A percentile compares a stretch with the other conserved stretches of the same genome.
These are phyloP conservation scores for Mucor irregularis DNA, from an alignment of 371 early-diverging fungal species.

Conservation along the genomic window DNA sequence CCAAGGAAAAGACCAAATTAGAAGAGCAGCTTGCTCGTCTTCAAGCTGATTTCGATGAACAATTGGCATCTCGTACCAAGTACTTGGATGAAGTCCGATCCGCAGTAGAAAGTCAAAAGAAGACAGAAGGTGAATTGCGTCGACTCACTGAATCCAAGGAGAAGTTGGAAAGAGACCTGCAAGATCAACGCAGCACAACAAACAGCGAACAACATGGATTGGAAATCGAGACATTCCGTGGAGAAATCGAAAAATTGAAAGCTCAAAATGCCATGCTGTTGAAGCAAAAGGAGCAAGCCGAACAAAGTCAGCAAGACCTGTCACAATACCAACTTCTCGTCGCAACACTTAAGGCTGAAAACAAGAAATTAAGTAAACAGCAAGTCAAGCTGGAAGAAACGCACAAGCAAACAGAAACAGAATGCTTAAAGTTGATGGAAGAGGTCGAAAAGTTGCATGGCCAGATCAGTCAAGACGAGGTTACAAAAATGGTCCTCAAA, in stretches of 20 bases:
- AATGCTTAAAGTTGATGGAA: slow-evolving; percentile 74
- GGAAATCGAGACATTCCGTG: slow-evolving; percentile 34
- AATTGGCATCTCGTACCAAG: slow-evolving; percentile 33
- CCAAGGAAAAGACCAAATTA: slow-evolving; percentile 34
- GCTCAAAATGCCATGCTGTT: slow-evolving; percentile 42
- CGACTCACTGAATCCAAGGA: slow-evolving; percentile 43
- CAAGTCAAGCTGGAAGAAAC: slow-evolving; percentile 58
- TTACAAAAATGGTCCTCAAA: background rate
- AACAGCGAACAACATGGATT: slow-evolving; percentile 29
- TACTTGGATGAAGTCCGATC: slow-evolving; percentile 39
- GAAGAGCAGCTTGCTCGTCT: slow-evolving; percentile 37
- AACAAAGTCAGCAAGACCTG: slow-evolving; percentile 36
- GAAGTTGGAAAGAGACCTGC: slow-evolving; percentile 38
- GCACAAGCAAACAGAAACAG: slow-evolving; percentile 67
- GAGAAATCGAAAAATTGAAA: slow-evolving; percentile 37
- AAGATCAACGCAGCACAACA: slow-evolving; percentile 18
- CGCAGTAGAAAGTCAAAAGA: slow-evolving; percentile 47
- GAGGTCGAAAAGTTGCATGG: slow-evolving; percentile 73
- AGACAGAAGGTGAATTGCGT: slow-evolving; percentile 45
- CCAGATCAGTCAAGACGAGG: slow-evolving; percentile 43
- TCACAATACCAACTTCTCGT: slow-evolving; percentile 27
- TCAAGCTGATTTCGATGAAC: slow-evolving; percentile 39
- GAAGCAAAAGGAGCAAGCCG: slow-evolving; percentile 52
- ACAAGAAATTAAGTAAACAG: slow-evolving; percentile 55
- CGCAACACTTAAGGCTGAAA: slow-evolving; percentile 45